Conservation (phyloP, 495 filamentous ascomycete species). For the Xylaria sp. region DNA sequence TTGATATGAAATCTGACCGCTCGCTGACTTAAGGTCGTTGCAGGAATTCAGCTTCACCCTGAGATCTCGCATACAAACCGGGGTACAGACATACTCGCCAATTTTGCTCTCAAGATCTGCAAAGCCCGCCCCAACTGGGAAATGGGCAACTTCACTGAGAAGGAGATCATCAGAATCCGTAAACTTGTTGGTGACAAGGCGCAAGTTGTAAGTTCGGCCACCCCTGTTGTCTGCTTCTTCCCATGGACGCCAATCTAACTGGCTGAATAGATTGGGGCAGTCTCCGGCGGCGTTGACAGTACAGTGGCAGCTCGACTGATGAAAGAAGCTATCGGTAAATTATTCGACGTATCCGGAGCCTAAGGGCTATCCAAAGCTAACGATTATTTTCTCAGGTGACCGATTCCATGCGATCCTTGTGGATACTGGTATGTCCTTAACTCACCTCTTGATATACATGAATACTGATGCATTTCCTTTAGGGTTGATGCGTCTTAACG, state of each 20-base stretch:
- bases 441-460: neutral
- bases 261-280: slow-evolving; percentile 23
- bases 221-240: slow-evolving; percentile 46
- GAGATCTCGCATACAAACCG: slow-evolving; percentile 76
- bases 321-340: slow-evolving; percentile 39
- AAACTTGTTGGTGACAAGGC: slow-evolving; percentile 77
- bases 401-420: slow-evolving; percentile 90
- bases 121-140: slow-evolving; percentile 75
- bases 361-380: neutral
- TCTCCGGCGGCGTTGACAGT: slow-evolving; percentile 87
- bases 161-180: slow-evolving; percentile 79
- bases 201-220: slow-evolving; percentile 77
- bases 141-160: slow-evolving; percentile 80
- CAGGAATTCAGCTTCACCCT: slow-evolving; percentile 82
- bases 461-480: slow-evolving; percentile 15
- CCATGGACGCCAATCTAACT: neutral
- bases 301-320: slow-evolving; percentile 91
- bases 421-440: slow-evolving; percentile 61
- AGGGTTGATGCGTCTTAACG: slow-evolving; percentile 77
- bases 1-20: neutral
- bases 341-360: neutral
- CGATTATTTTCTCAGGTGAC: slow-evolving; percentile 57
- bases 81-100: slow-evolving; percentile 71
- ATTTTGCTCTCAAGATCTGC: slow-evolving; percentile 86
- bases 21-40: neutral